Evolutionary conservation across 2,329 filamentous ascomycete species (phyloP), one percentile per base, ranked within the genome.

Genomic region (Fusarium napiforme): DNA sequence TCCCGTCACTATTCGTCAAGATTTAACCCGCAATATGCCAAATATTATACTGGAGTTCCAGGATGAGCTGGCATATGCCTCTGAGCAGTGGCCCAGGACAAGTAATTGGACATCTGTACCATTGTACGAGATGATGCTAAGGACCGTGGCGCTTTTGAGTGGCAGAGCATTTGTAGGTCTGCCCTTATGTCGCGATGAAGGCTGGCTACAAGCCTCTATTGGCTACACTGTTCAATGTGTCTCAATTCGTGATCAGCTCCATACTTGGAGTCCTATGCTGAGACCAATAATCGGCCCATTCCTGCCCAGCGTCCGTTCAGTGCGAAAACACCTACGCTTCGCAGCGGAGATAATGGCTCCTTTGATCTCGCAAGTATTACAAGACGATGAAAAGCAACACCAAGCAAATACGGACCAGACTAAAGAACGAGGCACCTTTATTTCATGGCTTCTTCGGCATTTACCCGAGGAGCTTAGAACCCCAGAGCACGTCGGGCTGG

Each of bases 391-490:
- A 12, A 12, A 7, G 5, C 4, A n/a, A 12, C 10, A 1, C 2
- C 3, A 4, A 2, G 3, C 5, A 32, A 21, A 32, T 7, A 0
- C 18, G 2, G 6, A n/a, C 9, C 28, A 8, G 7, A 4, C 16
- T 5, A 14, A 42, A 23, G 8, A 1, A 0, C 21, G 37, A 6
- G 36, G 16, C 0, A 56, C 15, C 0, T 56, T 56, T 19, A 34
- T 56, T 14, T 34, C 28, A 1, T 56, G 52, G 52, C 52, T 56
- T n/a, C 37, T 56, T 6, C 23, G 52, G 4, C 52, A 56, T 3
- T 15, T 56, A 14, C 26, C 52, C 2, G 15, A 32, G 16, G 28
- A 30, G 21, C 28, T 56, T 14, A 56, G 36, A 21, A 42, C 26
- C 10, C 37, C 52, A 2, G 52, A 56, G 8, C 23, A 30, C 0